phyloP scores from a whole-genome alignment of 148 eudicot genomes.

The Arctostaphylos glauca region DNA sequence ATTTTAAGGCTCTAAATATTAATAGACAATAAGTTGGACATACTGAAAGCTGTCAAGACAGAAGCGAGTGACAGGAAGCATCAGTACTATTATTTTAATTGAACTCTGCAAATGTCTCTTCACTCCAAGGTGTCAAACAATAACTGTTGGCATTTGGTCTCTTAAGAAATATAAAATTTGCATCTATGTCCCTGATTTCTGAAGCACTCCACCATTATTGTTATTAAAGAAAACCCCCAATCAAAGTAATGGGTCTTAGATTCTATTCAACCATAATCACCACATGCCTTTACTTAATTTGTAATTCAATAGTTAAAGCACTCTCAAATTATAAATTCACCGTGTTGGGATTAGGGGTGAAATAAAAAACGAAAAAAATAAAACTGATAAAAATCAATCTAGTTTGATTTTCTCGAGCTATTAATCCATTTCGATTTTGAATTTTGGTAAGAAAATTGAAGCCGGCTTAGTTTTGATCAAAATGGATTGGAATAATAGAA shows the following conservation, averaged over 20 bases:
- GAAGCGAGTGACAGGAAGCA: neutral
- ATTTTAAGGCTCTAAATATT: too few relatives aligned
- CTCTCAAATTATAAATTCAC: neutral
- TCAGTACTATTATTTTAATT: neutral
- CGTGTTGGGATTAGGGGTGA: too few relatives aligned
- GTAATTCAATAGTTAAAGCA: neutral
- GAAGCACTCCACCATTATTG: neutral
- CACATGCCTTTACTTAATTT: neutral
- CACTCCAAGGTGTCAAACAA: slow-evolving; percentile 9
- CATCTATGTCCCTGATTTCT: slow-evolving; percentile 7
- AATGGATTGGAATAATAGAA: too few relatives aligned
- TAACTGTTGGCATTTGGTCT: neutral
- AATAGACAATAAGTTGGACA: too few relatives aligned
- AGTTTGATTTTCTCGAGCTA: too few relatives aligned
- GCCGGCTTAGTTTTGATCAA: too few relatives aligned
- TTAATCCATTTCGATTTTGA: too few relatives aligned
- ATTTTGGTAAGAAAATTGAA: too few relatives aligned
- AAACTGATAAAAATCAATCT: too few relatives aligned
- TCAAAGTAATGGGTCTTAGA: neutral
- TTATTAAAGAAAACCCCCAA: neutral
- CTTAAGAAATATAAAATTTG: neutral
- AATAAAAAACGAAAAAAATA: too few relatives aligned
- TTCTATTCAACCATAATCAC: neutral
- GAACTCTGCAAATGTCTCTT: slow-evolving; percentile 3
- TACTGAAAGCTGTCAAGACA: too few relatives aligned